These are phyloP conservation scores for Colletotrichum sansevieriae DNA, from an alignment of 2,329 filamentous ascomycete genomes.

Conservation along the genomic window DNA sequence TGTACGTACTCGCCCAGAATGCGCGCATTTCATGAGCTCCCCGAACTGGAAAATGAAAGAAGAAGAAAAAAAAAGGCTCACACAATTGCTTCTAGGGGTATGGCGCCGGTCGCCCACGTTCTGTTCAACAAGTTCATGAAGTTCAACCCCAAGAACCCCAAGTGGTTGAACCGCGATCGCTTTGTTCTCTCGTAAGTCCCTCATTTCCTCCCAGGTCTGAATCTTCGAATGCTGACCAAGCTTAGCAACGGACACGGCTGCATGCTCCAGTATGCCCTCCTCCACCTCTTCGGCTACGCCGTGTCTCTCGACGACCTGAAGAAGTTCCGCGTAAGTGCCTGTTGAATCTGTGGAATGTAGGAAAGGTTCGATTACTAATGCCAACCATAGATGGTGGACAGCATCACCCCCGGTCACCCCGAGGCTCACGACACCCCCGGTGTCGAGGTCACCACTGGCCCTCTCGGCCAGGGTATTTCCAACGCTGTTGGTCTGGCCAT, in stretches of 20 bases:
- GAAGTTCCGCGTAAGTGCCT: conserved; percentile 86
- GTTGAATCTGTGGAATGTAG: background rate
- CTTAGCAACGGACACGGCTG: conserved; percentile 95
- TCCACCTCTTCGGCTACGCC: conserved; percentile 95
- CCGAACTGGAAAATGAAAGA: too few species aligned
- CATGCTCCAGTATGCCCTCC: conserved; percentile 99
- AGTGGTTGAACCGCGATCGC: conserved; percentile 97
- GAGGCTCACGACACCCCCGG: conserved; percentile 97
- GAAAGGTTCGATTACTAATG: background rate
- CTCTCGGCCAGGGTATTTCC: conserved; percentile 95
- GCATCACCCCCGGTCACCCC: conserved; percentile 94
- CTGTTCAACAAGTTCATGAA: conserved; percentile 99
- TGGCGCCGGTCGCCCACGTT: conserved; percentile 96
- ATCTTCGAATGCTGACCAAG: background rate
- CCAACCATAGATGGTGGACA: conserved; percentile 62
- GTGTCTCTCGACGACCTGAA: conserved; percentile 93
- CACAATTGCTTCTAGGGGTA: conserved; percentile 64
- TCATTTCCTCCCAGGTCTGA: background rate
- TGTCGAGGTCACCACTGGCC: conserved; percentile 97
- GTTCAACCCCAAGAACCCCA: conserved; percentile 99
- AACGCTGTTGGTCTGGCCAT: conserved; percentile 99
- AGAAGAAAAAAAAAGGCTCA: conserved; percentile 48
- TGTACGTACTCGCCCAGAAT: conserved; percentile 66
- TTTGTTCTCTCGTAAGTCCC: conserved; percentile 96
- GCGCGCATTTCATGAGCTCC: conserved; percentile 3